Percentiles rank a stretch among this genome's conserved stretches.
These are phyloP conservation scores for Yarrowia sp. DNA, from an alignment of 805 yeast species.

Conservation along the genomic window DNA sequence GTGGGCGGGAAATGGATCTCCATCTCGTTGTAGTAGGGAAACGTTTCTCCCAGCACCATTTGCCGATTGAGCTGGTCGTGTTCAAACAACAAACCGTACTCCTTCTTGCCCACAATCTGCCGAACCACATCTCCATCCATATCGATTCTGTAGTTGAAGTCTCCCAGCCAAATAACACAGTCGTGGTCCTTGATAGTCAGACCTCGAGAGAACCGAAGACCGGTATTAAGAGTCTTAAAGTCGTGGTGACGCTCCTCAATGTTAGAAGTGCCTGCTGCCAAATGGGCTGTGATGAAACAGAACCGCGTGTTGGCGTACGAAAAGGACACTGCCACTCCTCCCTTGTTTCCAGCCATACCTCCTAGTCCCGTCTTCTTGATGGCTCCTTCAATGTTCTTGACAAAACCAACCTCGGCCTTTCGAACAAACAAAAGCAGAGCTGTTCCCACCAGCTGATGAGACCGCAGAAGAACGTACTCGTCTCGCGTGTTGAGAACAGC, in stretches of 20 bases:
- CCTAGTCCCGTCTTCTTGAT: conserved; percentile 93
- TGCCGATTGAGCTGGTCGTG: conserved; percentile 78
- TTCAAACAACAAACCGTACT: conserved; percentile 52
- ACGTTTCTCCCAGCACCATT: conserved; percentile 66
- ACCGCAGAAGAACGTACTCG: conserved; percentile 65
- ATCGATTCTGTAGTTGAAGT: conserved; percentile 77
- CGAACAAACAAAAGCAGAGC: conserved; percentile 69
- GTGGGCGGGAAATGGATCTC: conserved; percentile 84
- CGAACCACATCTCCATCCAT: conserved; percentile 74
- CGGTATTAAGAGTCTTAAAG: conserved; percentile 67
- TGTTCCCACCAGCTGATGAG: conserved; percentile 89
- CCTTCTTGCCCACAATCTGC: conserved; percentile 45
- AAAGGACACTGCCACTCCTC: conserved; percentile 91
- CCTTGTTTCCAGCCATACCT: conserved; percentile 96
- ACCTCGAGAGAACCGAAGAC: conserved; percentile 76
- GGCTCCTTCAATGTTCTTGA: conserved; percentile 90
- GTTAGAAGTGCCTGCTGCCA: conserved; percentile 88
- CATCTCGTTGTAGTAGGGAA: conserved; percentile 72
- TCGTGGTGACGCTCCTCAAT: conserved; percentile 83
- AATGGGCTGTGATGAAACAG: conserved; percentile 83
- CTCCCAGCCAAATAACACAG: conserved; percentile 90
- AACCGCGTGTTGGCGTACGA: conserved; percentile 74
- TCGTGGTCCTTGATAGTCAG: conserved; percentile 78
- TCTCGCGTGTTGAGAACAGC: conserved; percentile 58
- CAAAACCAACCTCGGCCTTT: conserved; percentile 52